Base-by-base conservation (phyloP, 2,329 filamentous ascomycete genomes). In the Byssothecium circinans region DNA sequence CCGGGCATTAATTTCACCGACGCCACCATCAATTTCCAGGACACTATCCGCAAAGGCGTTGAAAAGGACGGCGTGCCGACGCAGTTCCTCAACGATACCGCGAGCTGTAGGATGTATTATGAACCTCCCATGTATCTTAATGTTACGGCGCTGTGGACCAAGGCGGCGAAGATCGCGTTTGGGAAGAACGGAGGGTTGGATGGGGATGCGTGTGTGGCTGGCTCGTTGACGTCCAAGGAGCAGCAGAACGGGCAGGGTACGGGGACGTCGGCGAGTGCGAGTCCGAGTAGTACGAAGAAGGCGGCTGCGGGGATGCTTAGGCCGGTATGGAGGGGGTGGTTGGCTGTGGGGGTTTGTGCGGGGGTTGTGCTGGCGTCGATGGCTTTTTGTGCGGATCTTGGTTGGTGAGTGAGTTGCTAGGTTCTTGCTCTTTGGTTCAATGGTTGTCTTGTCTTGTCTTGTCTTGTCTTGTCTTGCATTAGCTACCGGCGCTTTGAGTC, bases 61-160 rank as follows among this genome's bases (percentile, higher is more conserved):
- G 68, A 70, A 45, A 43, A 40, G 0, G 63, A 58, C 3, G 68
- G 66, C 4, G 64, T 74, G 0, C 78, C 83, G 12, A 66, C 79
- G 14, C 84, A 87, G 55, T 87, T 86, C 58, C 67, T 80, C 2
- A 81, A 82, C 46, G 79, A 85, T 53, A 76, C 81, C 1, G 80
- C 84, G 1, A 79, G 83, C 54, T 87, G 83, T 54, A 74, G 82
- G 4, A 63, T 86, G 11, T 87, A 78, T 60, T 85, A 80, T 50
- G 83, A 83, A 2, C 61, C 74, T 14, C 65, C 73, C 2, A 84
- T 82, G 67, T 65, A 81, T 27, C 65, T 74, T 3, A 74, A 83
- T 47, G 74, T 80, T 2, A 73, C 72, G 2, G 70, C 67, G n/a
- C 58, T 81, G 27, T 86, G 84, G 83, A 70, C 68, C 23, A 71